Conservation (phyloP, 2,329 filamentous ascomycete genomes). For the Zelopaecilomyces penicillatus region DNA sequence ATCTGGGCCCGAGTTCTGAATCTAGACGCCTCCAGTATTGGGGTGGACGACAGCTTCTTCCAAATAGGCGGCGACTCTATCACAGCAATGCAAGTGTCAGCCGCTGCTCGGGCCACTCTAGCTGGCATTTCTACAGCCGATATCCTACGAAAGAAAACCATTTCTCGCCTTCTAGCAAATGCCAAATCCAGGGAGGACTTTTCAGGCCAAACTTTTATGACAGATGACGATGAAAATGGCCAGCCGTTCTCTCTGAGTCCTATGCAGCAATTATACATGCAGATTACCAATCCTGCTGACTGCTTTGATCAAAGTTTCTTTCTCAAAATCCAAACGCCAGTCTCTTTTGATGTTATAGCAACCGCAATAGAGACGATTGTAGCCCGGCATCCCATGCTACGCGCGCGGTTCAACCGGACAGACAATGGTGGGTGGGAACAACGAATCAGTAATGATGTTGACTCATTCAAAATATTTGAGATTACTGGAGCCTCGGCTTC, state of each 20-base stretch:
- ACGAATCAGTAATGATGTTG: neutral
- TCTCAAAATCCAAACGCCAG: neutral
- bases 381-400: neutral
- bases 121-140: slow-evolving; percentile 1
- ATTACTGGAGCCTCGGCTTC: too few relatives aligned
- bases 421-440: neutral
- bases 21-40: neutral
- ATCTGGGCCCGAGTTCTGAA: slow-evolving; percentile 2
- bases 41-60: slow-evolving; percentile 1
- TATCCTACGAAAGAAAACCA: slow-evolving; percentile 7
- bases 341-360: neutral
- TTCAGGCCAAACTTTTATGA: neutral
- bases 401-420: neutral
- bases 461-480: neutral
- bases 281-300: neutral
- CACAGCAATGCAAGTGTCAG: slow-evolving; percentile 34
- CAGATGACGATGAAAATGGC: neutral
- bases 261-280: slow-evolving; percentile 3
- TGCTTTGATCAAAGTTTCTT: slow-evolving; percentile 8
- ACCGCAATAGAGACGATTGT: neutral
- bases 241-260: neutral
- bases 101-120: slow-evolving; percentile 20
- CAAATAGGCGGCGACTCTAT: slow-evolving; percentile 12
- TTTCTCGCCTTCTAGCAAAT: neutral
- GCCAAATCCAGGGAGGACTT: too few relatives aligned